Conservation (phyloP, 495 filamentous ascomycete genomes). For the Chaetomium fimeti region DNA sequence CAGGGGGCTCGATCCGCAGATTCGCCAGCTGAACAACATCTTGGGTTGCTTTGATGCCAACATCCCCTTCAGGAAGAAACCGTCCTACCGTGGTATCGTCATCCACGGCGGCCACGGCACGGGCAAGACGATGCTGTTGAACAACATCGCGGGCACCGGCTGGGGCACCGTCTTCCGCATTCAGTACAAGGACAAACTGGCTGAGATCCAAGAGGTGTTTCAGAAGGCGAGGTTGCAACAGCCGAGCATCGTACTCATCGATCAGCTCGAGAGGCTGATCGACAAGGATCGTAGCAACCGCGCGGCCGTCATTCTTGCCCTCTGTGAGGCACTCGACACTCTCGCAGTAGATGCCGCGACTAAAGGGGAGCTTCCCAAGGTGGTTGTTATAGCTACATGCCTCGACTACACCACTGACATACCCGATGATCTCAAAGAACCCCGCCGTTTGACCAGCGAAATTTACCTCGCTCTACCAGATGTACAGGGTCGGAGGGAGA, state of each 20-base stretch:
- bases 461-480: slow-evolving; percentile 83
- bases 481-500: slow-evolving; percentile 65
- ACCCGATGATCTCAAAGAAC: slow-evolving; percentile 67
- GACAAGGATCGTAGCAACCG: slow-evolving; percentile 58
- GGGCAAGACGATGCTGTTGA: slow-evolving; percentile 72
- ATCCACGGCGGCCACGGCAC: slow-evolving; percentile 82
- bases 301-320: slow-evolving; percentile 46
- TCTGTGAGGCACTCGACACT: slow-evolving; percentile 55
- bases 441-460: slow-evolving; percentile 64
- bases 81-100: slow-evolving; percentile 58
- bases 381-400: slow-evolving; percentile 71
- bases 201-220: slow-evolving; percentile 67
- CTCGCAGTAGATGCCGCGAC: slow-evolving; percentile 40
- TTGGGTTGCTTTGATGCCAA: slow-evolving; percentile 55
- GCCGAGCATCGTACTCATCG: slow-evolving; percentile 81
- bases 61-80: slow-evolving; percentile 33
- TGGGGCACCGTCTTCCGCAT: slow-evolving; percentile 69
- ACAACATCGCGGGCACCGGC: slow-evolving; percentile 61
- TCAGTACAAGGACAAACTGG: slow-evolving; percentile 53
- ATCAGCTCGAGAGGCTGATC: slow-evolving; percentile 74
- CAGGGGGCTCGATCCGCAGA: slow-evolving; percentile 62
- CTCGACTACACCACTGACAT: slow-evolving; percentile 71
- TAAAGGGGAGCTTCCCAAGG: slow-evolving; percentile 41
- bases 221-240: slow-evolving; percentile 66
- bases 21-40: slow-evolving; percentile 64